Evolutionary conservation across 495 filamentous ascomycete genomes (phyloP).

Genomic region (Neurospora africana): DNA sequence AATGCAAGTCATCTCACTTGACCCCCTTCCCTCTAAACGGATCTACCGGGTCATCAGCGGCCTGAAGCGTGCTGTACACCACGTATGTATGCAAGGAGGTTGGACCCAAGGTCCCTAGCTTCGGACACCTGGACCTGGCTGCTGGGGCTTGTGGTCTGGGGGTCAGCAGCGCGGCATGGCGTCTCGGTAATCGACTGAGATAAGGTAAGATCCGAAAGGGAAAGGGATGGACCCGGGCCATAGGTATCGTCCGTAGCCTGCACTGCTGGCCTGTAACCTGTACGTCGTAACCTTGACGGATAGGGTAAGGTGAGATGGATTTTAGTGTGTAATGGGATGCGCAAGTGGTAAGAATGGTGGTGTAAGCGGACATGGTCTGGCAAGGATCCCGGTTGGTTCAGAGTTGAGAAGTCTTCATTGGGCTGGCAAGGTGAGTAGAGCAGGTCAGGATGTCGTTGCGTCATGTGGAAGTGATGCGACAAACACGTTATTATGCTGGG

Average conservation of each 20-base stretch:
- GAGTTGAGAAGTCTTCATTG: too few relatives aligned
- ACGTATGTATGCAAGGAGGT: neutral
- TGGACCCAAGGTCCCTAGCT: neutral
- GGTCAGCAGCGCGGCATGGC: neutral
- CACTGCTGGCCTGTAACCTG: neutral
- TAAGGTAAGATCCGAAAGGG: neutral
- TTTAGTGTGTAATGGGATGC: neutral
- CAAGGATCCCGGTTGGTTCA: neutral
- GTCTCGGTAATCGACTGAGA: neutral
- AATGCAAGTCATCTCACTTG: neutral
- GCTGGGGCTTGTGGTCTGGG: neutral
- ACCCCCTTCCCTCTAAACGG: neutral
- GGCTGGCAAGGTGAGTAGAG: neutral
- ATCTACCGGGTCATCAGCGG: neutral
- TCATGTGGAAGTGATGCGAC: neutral
- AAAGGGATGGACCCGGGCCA: neutral
- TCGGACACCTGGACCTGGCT: neutral
- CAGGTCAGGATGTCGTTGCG: neutral
- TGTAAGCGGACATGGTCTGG: neutral
- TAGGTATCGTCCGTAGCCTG: neutral
- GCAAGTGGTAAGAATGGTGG: neutral
- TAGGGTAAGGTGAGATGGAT: neutral
- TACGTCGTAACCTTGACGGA: neutral
- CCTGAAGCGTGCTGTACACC: neutral
- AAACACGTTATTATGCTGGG: neutral